Evolutionary conservation across 2,329 filamentous ascomycete genomes (phyloP), one percentile per base, ranked within the genome.

Genomic region (Fusarium lyarnte): DNA sequence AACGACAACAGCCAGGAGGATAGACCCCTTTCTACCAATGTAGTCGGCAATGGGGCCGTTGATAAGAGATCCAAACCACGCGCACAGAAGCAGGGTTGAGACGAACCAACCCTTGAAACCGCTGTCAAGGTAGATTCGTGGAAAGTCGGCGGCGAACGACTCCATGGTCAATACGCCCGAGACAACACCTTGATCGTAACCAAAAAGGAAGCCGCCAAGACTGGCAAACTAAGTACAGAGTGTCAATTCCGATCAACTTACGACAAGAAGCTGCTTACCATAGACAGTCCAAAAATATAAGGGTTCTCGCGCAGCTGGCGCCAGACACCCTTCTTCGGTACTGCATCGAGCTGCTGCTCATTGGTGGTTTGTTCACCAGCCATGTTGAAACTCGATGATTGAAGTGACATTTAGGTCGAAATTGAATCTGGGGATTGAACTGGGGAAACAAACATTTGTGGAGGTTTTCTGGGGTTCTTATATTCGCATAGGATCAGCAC

Each of bases 61-160:
- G 81, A 66, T 81, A 70, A 87, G 75, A 6, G 85, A 85, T 6
- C 86, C 85, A 59, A 85, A 76, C 81, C 84, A 86, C 12, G 85
- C 85, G 62, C 84, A 80, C 1, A 87, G 78, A 9, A 87, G 77
- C 16, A 84, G 84, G 16, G 85, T 86, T 6, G 86, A 84, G 69
- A 87, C 85, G 80, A 86, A 86, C 38, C 85, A 77, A n/a, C 74
- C 74, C 53, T 74, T 72, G 51, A 78, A 77, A 8, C 84, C 83
- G 8, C 82, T 80, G 9, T 84, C 84, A 9, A 81, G 74, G 13
- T 75, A 1, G 74, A 75, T 5, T 80, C 79, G 25, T 79, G 77
- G 75, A 65, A 83, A 83, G 1, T 76, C 72, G 12, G 75, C 63
- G 23, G 77, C 70, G 61, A 82, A 82, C 41, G 78, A 54, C 21